These are phyloP conservation scores for Bruguiera sexangula DNA, from an alignment of 345 rosid species.

Conservation along the genomic window DNA sequence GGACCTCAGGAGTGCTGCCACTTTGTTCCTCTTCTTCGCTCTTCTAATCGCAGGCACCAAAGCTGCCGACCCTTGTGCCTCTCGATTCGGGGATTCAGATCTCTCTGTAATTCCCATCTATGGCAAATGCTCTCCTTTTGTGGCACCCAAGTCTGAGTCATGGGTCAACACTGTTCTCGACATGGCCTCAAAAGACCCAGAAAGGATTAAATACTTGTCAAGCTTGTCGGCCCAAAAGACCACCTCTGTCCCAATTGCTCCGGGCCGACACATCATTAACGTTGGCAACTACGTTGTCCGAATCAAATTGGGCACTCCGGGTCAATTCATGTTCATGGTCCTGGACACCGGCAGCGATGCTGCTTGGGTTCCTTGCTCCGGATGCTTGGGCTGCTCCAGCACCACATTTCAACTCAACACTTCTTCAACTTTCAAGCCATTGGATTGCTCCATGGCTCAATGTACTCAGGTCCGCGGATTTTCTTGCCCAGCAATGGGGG, in stretches of 20 bases:
- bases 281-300: conserved; percentile 65
- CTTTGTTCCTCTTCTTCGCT: conserved; percentile 35
- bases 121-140: conserved; percentile 77
- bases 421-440: conserved; percentile 48
- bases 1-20: conserved; percentile 33
- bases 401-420: conserved; percentile 44
- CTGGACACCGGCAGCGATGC: conserved; percentile 73
- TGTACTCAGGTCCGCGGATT: conserved; percentile 67
- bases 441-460: conserved; percentile 66
- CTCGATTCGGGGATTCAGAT: conserved; percentile 36
- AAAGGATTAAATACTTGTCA: conserved; percentile 56
- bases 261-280: conserved; percentile 51
- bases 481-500: conserved; percentile 54
- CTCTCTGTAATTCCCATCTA: conserved; percentile 68
- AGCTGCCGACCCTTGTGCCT: conserved; percentile 45
- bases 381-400: conserved; percentile 61
- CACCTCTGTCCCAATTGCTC: conserved; percentile 57
- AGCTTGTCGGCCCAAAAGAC: conserved; percentile 47
- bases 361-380: conserved; percentile 76
- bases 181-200: conserved; percentile 69
- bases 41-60: conserved; percentile 35
- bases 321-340: conserved; percentile 77
- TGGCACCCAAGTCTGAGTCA: conserved; percentile 43
- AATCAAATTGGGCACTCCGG: conserved; percentile 72
- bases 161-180: conserved; percentile 52